These are phyloP conservation scores for Candida endomychidarum DNA, from an alignment of 805 yeast species.

Conservation along the genomic window DNA sequence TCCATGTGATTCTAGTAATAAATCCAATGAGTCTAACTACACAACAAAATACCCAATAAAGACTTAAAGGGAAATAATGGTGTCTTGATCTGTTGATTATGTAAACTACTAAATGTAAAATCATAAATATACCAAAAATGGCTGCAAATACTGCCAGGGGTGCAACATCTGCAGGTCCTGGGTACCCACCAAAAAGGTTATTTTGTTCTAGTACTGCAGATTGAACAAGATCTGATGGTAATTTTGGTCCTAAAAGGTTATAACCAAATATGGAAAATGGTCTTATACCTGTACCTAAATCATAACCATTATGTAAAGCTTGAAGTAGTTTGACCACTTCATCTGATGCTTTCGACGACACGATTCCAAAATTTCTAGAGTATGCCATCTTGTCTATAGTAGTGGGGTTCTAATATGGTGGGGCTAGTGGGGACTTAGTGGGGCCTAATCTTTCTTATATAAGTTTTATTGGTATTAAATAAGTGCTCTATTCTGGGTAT, in stretches of 20 bases:
- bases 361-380: neutral
- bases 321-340: slow-evolving; percentile 21
- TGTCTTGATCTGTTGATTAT: slow-evolving; percentile 48
- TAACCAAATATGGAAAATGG: slow-evolving; percentile 26
- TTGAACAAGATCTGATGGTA: slow-evolving; percentile 41
- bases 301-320: slow-evolving; percentile 26
- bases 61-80: slow-evolving; percentile 56
- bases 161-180: slow-evolving; percentile 50
- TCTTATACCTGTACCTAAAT: slow-evolving; percentile 28
- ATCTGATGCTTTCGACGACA: neutral
- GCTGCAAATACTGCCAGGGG: slow-evolving; percentile 59
- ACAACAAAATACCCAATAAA: slow-evolving; percentile 46
- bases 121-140: slow-evolving; percentile 45
- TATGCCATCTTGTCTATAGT: slow-evolving; percentile 2
- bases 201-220: slow-evolving; percentile 41
- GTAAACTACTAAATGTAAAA: slow-evolving; percentile 50
- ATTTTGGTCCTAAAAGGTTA: slow-evolving; percentile 26
- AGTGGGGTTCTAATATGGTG: too few relatives aligned
- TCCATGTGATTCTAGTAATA: slow-evolving; percentile 58
- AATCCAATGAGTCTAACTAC: slow-evolving; percentile 55
- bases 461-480: too few relatives aligned
- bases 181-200: slow-evolving; percentile 65
- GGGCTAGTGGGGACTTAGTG: too few relatives aligned
- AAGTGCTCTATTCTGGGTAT: too few relatives aligned
- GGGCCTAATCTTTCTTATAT: too few relatives aligned